These are phyloP conservation scores for Tricholoma bakamatsutake DNA, from an alignment of 768 basidiomycete species.

Conservation along the genomic window DNA sequence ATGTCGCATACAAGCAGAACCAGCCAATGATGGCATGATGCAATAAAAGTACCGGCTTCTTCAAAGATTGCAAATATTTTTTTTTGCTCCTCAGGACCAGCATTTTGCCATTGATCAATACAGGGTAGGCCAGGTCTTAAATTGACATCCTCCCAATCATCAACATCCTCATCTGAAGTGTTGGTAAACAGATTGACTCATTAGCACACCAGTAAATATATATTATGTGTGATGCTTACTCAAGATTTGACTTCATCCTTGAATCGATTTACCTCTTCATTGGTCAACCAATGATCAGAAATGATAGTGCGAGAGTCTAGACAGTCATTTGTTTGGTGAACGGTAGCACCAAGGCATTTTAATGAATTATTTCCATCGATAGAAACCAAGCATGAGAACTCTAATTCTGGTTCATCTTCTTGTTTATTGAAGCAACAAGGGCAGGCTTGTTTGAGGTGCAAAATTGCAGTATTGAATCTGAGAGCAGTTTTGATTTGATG, in stretches of 20 bases:
- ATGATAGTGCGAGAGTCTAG: background rate
- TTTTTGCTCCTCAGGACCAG: background rate
- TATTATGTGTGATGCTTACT: background rate
- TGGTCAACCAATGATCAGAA: background rate
- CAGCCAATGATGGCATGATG: slow-evolving; percentile 14
- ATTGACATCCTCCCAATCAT: background rate
- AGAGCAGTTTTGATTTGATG: background rate
- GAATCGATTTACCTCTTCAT: background rate
- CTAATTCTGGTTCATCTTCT: background rate
- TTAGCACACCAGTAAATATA: background rate
- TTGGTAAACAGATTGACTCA: background rate
- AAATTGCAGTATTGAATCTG: background rate
- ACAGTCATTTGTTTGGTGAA: background rate
- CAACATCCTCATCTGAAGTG: background rate
- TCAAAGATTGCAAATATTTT: background rate
- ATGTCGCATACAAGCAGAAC: background rate
- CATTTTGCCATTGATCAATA: background rate
- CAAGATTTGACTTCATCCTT: slow-evolving; percentile 1
- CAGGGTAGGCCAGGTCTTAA: background rate
- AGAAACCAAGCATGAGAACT: background rate
- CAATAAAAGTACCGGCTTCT: slow-evolving; percentile 18
- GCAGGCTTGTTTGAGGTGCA: background rate
- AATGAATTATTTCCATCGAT: background rate
- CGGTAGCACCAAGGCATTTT: background rate
- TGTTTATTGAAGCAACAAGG: background rate